Evolutionary conservation across 2,329 filamentous ascomycete species (phyloP).

Genomic region (Xylariales sp.): DNA sequence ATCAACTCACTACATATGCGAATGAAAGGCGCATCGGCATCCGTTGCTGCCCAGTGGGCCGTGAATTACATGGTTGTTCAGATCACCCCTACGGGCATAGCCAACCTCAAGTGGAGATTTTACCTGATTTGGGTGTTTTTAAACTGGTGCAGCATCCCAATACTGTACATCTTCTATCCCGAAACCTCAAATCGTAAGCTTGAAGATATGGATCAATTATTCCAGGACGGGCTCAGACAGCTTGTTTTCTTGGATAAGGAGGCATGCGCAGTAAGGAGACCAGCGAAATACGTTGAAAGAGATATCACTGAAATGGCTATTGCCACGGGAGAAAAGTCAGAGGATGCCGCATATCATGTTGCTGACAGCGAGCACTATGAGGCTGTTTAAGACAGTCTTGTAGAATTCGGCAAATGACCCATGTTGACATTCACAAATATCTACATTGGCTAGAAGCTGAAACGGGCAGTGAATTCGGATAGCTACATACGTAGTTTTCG

Average conservation of each 20-base stretch:
- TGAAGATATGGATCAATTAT: slow-evolving; percentile 21
- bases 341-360: no score
- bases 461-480: no score
- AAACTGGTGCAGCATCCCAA: slow-evolving; percentile 34
- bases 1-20: slow-evolving; percentile 37
- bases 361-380: no score
- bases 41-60: slow-evolving; percentile 29
- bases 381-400: no score
- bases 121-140: slow-evolving; percentile 47
- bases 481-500: no score
- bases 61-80: slow-evolving; percentile 28
- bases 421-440: no score
- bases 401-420: no score
- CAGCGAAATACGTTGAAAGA: slow-evolving; percentile 14
- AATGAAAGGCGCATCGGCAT: slow-evolving; percentile 24
- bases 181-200: slow-evolving; percentile 12
- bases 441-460: no score
- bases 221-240: slow-evolving; percentile 18
- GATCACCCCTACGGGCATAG: slow-evolving; percentile 27
- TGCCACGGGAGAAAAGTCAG: no score
- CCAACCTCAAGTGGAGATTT: slow-evolving; percentile 42
- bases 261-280: slow-evolving; percentile 15
- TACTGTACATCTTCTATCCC: slow-evolving; percentile 14
- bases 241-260: slow-evolving; percentile 17
- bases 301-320: no score